A percentile compares a stretch with the other conserved stretches of the same genome.
phyloP scores from a whole-genome alignment of 2,329 filamentous ascomycete genomes.

The Penicillium janthinellum region DNA sequence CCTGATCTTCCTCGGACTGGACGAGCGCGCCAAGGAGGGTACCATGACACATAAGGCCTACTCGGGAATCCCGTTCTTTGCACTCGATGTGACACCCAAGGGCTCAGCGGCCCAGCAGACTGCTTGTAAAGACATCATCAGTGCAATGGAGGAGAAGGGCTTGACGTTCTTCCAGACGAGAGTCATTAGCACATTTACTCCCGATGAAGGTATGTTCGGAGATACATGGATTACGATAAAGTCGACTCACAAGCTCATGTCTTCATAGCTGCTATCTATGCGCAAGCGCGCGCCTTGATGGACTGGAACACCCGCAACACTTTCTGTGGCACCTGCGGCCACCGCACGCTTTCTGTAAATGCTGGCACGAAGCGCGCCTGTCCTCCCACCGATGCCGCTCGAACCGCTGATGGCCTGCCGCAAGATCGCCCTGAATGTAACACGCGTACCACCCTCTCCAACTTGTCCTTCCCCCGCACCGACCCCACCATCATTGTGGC shows the following conservation, averaged over 20 bases:
- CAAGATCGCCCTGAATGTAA: slow-evolving; percentile 67
- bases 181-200: slow-evolving; percentile 61
- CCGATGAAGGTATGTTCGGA: slow-evolving; percentile 59
- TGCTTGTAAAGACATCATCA: slow-evolving; percentile 60
- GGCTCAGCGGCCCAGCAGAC: slow-evolving; percentile 61
- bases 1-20: slow-evolving; percentile 81
- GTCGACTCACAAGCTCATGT: background rate
- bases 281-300: slow-evolving; percentile 80
- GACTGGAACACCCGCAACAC: slow-evolving; percentile 95
- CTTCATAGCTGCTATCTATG: slow-evolving; percentile 77
- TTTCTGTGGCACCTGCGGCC: slow-evolving; percentile 88
- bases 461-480: slow-evolving; percentile 87
- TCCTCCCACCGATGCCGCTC: slow-evolving; percentile 47
- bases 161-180: slow-evolving; percentile 68
- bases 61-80: slow-evolving; percentile 81
- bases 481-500: slow-evolving; percentile 96
- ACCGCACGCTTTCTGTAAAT: slow-evolving; percentile 65
- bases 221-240: background rate
- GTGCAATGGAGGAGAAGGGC: slow-evolving; percentile 62
- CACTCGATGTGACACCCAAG: slow-evolving; percentile 80
- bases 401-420: slow-evolving; percentile 31
- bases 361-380: slow-evolving; percentile 49
- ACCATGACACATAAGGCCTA: slow-evolving; percentile 59
- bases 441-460: slow-evolving; percentile 82
- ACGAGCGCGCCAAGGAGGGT: slow-evolving; percentile 60